Evolutionary conservation across 2,329 filamentous ascomycete genomes (phyloP), one percentile per base, ranked within the genome.

Genomic region (Fusarium newnesense): DNA sequence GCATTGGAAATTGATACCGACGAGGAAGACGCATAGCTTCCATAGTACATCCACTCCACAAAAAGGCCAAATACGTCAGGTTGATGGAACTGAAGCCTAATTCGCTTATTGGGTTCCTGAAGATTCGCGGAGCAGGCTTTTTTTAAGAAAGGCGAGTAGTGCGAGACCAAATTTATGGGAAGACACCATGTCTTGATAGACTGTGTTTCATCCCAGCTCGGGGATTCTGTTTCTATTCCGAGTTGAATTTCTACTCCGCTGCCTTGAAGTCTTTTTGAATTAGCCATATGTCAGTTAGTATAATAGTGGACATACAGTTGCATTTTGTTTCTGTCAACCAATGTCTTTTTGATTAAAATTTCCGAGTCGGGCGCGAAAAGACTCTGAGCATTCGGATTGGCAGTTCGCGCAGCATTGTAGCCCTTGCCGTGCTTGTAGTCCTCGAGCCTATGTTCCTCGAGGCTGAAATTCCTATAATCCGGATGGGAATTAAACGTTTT

Each of bases 11-110:
- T 40, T 4, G 21, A 12, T 28, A 7, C 4, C 0, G n/a, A 4
- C 0, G 24, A 30, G 6, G 3, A 15, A 2, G 9, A 2, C 4
- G 19, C 7, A 10, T 64, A 62, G 16, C 9, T 19, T 12, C 16
- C 32, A 19, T 62, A 37, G 4, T 64, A 52, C 18, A 52, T 62
- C 61, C 61, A 52, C 21, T 64, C 57, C 12, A 64, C 32, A 4
- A 62, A 64, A 3, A 52, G 9, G 1, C 32, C 4, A 30, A 62
- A 64, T 5, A 32, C 21, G 0, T 8, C 16, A 12, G 44, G 37
- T 16, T 43, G 18, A 16, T 52, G 18, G 5, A 13, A 9, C 2
- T 10, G 11, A 4, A 64, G 6, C 4, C 18, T 30, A 5, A 62
- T 39, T 32, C 6, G 24, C 4, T 21, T 15, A 3, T 6, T 2